Conservation (phyloP, 2,329 filamentous ascomycete genomes). For the Neopestalotiopsis sp. region DNA sequence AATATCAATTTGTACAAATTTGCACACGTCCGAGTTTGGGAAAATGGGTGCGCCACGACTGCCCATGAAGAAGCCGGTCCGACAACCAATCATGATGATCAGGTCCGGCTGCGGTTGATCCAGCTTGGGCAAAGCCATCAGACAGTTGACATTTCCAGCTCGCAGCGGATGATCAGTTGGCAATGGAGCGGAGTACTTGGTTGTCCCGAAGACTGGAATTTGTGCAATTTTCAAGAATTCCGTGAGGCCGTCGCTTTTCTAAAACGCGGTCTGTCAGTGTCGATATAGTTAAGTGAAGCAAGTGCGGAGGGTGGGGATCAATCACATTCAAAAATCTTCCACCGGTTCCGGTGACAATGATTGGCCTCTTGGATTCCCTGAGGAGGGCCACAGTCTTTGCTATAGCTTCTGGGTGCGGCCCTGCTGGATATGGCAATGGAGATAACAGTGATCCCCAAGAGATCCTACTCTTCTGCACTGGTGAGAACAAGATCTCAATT, state of each 20-base stretch:
- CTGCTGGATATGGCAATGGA: slow-evolving; percentile 37
- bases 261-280: slow-evolving; percentile 22
- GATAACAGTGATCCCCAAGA: slow-evolving; percentile 46
- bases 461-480: slow-evolving; percentile 40
- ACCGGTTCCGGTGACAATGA: slow-evolving; percentile 47
- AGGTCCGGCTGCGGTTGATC: slow-evolving; percentile 36
- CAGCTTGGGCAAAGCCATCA: slow-evolving; percentile 35
- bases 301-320: not conserved
- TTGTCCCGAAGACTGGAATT: slow-evolving; percentile 46
- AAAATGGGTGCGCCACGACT: slow-evolving; percentile 42
- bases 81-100: slow-evolving; percentile 42
- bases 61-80: slow-evolving; percentile 46
- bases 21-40: slow-evolving; percentile 38
- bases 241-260: slow-evolving; percentile 29
- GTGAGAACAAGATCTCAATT: slow-evolving; percentile 44
- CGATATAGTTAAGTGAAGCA: not conserved
- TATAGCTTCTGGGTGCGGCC: slow-evolving; percentile 38
- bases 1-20: slow-evolving; percentile 45
- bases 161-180: slow-evolving; percentile 37
- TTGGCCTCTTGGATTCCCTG: slow-evolving; percentile 39
- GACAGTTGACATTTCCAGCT: slow-evolving; percentile 38
- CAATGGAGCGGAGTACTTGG: slow-evolving; percentile 38
- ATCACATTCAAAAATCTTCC: slow-evolving; percentile 21
- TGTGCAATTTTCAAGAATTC: slow-evolving; percentile 37
- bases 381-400: slow-evolving; percentile 30